A percentile compares a stretch with the other conserved stretches of the same genome.
Conservation (phyloP, 2,329 filamentous ascomycete genomes). For the Neopestalotiopsis sp. region DNA sequence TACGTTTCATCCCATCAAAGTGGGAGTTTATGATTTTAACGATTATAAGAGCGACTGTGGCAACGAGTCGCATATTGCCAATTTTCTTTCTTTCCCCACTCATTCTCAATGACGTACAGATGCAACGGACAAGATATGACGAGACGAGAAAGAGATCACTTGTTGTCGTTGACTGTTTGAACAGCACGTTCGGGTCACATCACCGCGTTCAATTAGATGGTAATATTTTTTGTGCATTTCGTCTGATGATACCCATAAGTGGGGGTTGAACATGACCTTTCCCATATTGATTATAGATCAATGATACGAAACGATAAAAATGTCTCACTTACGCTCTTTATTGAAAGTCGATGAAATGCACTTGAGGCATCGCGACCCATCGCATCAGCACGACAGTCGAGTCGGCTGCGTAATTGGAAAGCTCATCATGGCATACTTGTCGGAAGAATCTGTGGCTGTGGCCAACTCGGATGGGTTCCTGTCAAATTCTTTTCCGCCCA, state of each 20-base stretch:
- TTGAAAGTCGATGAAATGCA: too few relatives aligned
- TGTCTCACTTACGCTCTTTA: too few relatives aligned
- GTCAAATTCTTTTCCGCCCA: not conserved
- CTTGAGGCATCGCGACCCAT: too few relatives aligned
- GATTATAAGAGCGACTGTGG: not conserved
- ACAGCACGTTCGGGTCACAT: not conserved
- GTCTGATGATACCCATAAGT: conserved; percentile 14
- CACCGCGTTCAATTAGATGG: not conserved
- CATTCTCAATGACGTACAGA: not conserved
- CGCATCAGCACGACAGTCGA: too few relatives aligned
- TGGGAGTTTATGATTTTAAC: conserved; percentile 12
- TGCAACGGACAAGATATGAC: not conserved
- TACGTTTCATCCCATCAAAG: conserved; percentile 1
- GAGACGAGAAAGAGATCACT: not conserved
- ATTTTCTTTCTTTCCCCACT: not conserved
- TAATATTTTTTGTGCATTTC: not conserved
- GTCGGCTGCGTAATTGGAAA: too few relatives aligned
- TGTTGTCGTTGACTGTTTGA: not conserved
- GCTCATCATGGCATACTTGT: too few relatives aligned
- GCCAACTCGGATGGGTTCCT: too few relatives aligned
- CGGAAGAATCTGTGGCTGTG: too few relatives aligned
- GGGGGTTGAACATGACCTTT: not conserved
- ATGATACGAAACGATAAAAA: not conserved
- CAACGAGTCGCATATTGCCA: not conserved
- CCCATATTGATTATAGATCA: not conserved